Evolutionary conservation across 2,329 filamentous ascomycete genomes (phyloP).

Genomic region (Penicillium sp.): DNA sequence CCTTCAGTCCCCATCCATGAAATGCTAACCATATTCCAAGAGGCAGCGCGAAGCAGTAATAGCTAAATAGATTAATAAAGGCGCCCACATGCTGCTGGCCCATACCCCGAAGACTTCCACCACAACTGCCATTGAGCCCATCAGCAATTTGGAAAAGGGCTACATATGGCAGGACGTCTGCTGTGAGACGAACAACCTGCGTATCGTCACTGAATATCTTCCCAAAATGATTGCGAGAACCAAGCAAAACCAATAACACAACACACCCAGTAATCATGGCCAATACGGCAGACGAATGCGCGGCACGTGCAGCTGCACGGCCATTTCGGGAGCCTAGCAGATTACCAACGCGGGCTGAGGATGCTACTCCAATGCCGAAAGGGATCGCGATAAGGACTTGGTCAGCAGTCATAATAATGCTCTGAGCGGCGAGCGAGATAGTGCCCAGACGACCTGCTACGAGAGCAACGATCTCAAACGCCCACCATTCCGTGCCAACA

Average conservation of each 20-base stretch:
- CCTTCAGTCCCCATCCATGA: constrained; percentile 78
- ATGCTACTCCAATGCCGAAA: constrained; percentile 80
- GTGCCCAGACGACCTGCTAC: constrained; percentile 79
- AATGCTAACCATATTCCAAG: constrained; percentile 83
- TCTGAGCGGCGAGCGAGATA: constrained; percentile 75
- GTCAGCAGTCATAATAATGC: constrained; percentile 86
- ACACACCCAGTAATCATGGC: constrained; percentile 67
- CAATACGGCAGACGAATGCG: constrained; percentile 72
- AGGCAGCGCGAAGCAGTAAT: constrained; percentile 78
- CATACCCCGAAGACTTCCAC: constrained; percentile 78
- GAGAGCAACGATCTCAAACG: constrained; percentile 84
- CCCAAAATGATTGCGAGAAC: constrained; percentile 69
- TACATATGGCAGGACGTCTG: constrained; percentile 80
- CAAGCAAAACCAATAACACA: constrained; percentile 68
- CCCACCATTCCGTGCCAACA: constrained; percentile 92
- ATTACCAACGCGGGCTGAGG: constrained; percentile 75
- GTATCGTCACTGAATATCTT: constrained; percentile 78
- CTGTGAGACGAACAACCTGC: constrained; percentile 68
- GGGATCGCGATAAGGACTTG: constrained; percentile 83
- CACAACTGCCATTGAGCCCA: constrained; percentile 80
- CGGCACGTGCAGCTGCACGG: constrained; percentile 66
- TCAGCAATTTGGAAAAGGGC: constrained; percentile 89
- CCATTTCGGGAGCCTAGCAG: constrained; percentile 69
- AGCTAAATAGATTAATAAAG: constrained; percentile 77
- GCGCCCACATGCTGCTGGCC: constrained; percentile 83